phyloP scores from a whole-genome alignment of 768 basidiomycete genomes.

The Ephemerocybe angulata region DNA sequence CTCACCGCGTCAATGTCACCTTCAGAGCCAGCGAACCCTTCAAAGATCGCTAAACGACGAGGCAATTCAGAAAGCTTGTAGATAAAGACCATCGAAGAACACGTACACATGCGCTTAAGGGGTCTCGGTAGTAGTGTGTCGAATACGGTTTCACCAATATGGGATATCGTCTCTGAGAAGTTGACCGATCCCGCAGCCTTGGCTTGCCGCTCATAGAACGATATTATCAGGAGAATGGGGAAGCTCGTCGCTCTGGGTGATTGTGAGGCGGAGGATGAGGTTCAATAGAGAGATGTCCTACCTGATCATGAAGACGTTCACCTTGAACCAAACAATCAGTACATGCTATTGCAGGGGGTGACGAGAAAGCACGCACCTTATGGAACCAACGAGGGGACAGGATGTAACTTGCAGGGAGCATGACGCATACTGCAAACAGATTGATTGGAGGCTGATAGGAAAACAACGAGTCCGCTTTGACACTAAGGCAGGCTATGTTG shows the following conservation, averaged over 20 bases:
- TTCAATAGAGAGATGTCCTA: constrained; percentile 19
- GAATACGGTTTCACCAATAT: constrained; percentile 62
- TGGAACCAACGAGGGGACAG: constrained; percentile 97
- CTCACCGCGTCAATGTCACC: constrained; percentile 73
- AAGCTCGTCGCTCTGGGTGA: constrained; percentile 68
- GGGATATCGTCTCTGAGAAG: constrained; percentile 70
- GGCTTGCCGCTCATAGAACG: constrained; percentile 82
- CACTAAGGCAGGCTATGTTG: constrained; percentile 31
- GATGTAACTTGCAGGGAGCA: constrained; percentile 83
- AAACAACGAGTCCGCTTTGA: constrained; percentile 88
- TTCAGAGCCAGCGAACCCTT: constrained; percentile 69
- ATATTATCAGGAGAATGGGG: constrained; percentile 76
- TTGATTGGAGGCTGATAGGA: constrained; percentile 95
- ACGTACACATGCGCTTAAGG: constrained; percentile 65
- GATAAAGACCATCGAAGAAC: not conserved
- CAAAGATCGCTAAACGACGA: constrained; percentile 65
- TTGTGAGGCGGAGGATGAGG: not conserved
- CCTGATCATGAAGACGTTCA: constrained; percentile 89
- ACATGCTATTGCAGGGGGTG: constrained; percentile 6
- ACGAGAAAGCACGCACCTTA: constrained; percentile 51
- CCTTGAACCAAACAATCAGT: constrained; percentile 34
- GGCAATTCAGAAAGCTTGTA: not conserved
- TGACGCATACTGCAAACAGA: constrained; percentile 76
- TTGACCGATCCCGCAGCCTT: constrained; percentile 61
- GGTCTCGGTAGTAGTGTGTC: constrained; percentile 80